Conservation (phyloP, 768 basidiomycete genomes). For the Mycena rebaudengoi region DNA sequence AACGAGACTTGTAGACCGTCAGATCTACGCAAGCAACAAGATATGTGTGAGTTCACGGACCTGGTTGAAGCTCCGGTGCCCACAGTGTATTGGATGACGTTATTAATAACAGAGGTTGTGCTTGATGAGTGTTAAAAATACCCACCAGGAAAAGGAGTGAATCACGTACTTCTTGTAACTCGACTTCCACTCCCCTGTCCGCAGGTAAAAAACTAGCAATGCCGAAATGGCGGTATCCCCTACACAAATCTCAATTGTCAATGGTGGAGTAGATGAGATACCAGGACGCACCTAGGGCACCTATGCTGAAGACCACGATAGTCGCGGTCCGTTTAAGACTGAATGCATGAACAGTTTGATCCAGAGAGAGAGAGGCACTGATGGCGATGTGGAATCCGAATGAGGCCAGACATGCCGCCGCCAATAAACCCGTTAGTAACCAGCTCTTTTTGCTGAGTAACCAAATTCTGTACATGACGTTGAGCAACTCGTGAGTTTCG, state of each 20-base stretch:
- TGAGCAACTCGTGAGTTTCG: not conserved
- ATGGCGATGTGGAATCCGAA: slow-evolving; percentile 11
- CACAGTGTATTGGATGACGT: slow-evolving; percentile 22
- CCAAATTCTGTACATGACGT: slow-evolving; percentile 20
- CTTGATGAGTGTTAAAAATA: not conserved
- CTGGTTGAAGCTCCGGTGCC: slow-evolving; percentile 23
- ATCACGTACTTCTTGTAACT: not conserved
- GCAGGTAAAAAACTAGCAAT: slow-evolving; percentile 23
- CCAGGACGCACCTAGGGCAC: slow-evolving; percentile 4
- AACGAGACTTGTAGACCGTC: slow-evolving; percentile 11
- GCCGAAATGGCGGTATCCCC: slow-evolving; percentile 22
- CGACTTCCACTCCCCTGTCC: not conserved
- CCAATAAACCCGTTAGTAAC: slow-evolving; percentile 2
- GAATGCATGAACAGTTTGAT: not conserved
- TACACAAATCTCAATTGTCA: not conserved
- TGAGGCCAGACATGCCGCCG: slow-evolving; percentile 3
- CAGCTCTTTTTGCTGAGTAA: slow-evolving; percentile 15
- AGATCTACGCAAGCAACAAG: not conserved
- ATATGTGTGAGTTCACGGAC: not conserved
- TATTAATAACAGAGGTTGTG: slow-evolving; percentile 10
- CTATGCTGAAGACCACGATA: slow-evolving; percentile 6
- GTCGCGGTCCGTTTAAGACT: not conserved
- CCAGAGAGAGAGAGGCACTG: not conserved
- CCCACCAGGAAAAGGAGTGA: not conserved
- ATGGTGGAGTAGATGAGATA: not conserved